These are phyloP conservation scores for Blastocystis sp. DNA, from an alignment of 352 stramenopile species.

Conservation along the genomic window DNA sequence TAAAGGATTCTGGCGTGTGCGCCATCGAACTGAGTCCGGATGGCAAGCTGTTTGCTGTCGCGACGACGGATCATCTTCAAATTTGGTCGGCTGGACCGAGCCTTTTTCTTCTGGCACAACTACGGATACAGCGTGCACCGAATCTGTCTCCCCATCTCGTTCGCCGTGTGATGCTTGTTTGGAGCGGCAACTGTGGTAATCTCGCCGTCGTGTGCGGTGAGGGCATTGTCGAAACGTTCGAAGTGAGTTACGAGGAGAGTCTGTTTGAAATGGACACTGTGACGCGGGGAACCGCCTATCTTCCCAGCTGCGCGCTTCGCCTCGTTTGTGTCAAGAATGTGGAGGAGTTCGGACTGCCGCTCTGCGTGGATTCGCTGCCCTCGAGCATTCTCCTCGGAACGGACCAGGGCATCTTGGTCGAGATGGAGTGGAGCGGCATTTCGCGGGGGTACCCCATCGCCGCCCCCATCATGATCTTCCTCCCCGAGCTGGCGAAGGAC, in stretches of 20 bases:
- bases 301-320: slow-evolving; percentile 20
- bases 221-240: slow-evolving; percentile 27
- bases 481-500: slow-evolving; percentile 24
- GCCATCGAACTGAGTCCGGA: slow-evolving; percentile 51
- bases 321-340: not conserved
- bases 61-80: slow-evolving; percentile 9
- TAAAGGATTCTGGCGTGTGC: not conserved
- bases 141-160: not conserved
- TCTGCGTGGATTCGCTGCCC: slow-evolving; percentile 3
- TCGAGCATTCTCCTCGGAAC: slow-evolving; percentile 37
- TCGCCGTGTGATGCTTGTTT: slow-evolving; percentile 41
- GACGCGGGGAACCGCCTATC: not conserved
- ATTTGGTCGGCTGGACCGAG: slow-evolving; percentile 51
- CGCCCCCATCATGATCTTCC: slow-evolving; percentile 59
- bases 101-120: slow-evolving; percentile 24
- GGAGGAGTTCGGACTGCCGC: slow-evolving; percentile 34
- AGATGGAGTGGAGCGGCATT: slow-evolving; percentile 45
- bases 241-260: slow-evolving; percentile 31
- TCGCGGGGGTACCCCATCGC: slow-evolving; percentile 46
- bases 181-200: not conserved
- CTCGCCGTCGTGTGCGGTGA: slow-evolving; percentile 52
- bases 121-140: not conserved
- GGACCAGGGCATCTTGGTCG: slow-evolving; percentile 35
- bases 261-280: not conserved
- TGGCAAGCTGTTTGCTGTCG: slow-evolving; percentile 57